Conservation (phyloP, 768 basidiomycete species). For the Panellus pusillus region DNA sequence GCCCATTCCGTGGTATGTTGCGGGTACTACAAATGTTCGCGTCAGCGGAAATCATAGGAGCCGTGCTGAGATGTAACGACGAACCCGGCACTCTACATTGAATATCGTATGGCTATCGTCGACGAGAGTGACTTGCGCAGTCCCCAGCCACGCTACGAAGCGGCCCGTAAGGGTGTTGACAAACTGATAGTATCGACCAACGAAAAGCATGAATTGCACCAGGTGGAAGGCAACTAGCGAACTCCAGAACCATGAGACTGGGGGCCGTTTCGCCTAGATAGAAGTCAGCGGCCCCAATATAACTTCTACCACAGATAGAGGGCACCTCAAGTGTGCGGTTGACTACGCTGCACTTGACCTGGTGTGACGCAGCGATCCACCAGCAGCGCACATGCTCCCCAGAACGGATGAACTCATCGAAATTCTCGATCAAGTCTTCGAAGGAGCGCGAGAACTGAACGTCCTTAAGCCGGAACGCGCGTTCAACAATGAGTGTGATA, state of each 20-base stretch:
- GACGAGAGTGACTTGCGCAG: constrained; percentile 53
- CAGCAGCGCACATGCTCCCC: constrained; percentile 91
- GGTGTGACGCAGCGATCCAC: constrained; percentile 89
- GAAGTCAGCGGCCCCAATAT: constrained; percentile 4
- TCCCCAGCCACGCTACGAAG: constrained; percentile 70
- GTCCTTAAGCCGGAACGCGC: constrained; percentile 81
- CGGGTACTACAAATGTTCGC: constrained; percentile 55
- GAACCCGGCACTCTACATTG: constrained; percentile 89
- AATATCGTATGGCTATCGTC: constrained; percentile 85
- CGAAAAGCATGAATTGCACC: constrained; percentile 83
- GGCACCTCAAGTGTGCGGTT: constrained; percentile 77
- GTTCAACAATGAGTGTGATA: constrained; percentile 76
- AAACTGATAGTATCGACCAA: constrained; percentile 46
- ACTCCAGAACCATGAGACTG: constrained; percentile 67
- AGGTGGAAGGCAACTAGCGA: constrained; percentile 76
- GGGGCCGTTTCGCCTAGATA: constrained; percentile 50
- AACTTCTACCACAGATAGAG: not conserved
- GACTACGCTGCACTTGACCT: constrained; percentile 70
- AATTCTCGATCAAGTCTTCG: constrained; percentile 53
- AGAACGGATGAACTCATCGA: constrained; percentile 55
- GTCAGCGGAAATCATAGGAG: constrained; percentile 12
- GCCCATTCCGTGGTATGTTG: constrained; percentile 98
- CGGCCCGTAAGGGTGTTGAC: constrained; percentile 60
- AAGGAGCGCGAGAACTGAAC: constrained; percentile 62
- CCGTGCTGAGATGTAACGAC: constrained; percentile 28